Percentiles rank a stretch among this genome's conserved stretches.
These are phyloP conservation scores for Xerocomellus amylosporus DNA, from an alignment of 768 basidiomycete species.

Conservation along the genomic window DNA sequence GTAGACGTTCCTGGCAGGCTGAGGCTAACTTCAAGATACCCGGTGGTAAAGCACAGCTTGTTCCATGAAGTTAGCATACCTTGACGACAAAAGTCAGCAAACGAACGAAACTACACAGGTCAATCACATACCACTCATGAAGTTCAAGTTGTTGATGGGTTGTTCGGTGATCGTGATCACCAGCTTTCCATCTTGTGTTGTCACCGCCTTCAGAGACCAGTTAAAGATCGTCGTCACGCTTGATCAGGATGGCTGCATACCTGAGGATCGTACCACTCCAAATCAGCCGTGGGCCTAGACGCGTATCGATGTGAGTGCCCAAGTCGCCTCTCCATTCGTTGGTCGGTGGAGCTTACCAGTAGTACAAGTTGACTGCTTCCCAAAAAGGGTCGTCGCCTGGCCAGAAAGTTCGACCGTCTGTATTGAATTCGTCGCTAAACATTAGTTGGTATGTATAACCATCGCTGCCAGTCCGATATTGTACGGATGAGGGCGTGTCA, in stretches of 20 bases:
- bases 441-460: slow-evolving; percentile 78
- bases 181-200: slow-evolving; percentile 73
- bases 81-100: slow-evolving; percentile 20
- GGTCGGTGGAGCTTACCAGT: slow-evolving; percentile 49
- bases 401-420: slow-evolving; percentile 68
- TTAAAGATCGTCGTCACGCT: slow-evolving; percentile 1
- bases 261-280: slow-evolving; percentile 83
- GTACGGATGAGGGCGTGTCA: slow-evolving; percentile 62
- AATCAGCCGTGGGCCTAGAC: slow-evolving; percentile 60
- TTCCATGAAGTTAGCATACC: slow-evolving; percentile 88
- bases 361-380: slow-evolving; percentile 87
- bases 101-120: not conserved
- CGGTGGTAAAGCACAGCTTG: slow-evolving; percentile 92
- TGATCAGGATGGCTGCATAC: slow-evolving; percentile 34
- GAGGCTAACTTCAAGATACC: slow-evolving; percentile 81
- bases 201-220: slow-evolving; percentile 47
- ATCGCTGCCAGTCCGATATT: slow-evolving; percentile 64
- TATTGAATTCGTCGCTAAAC: slow-evolving; percentile 87
- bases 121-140: slow-evolving; percentile 60
- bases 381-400: slow-evolving; percentile 80
- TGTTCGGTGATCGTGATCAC: slow-evolving; percentile 76
- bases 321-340: not conserved
- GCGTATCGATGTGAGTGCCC: slow-evolving; percentile 6
- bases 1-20: slow-evolving; percentile 65
- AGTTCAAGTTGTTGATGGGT: slow-evolving; percentile 77